These are phyloP conservation scores for Nicotiana benthamiana DNA, from an alignment of 257 asterid species.

Conservation along the genomic window DNA sequence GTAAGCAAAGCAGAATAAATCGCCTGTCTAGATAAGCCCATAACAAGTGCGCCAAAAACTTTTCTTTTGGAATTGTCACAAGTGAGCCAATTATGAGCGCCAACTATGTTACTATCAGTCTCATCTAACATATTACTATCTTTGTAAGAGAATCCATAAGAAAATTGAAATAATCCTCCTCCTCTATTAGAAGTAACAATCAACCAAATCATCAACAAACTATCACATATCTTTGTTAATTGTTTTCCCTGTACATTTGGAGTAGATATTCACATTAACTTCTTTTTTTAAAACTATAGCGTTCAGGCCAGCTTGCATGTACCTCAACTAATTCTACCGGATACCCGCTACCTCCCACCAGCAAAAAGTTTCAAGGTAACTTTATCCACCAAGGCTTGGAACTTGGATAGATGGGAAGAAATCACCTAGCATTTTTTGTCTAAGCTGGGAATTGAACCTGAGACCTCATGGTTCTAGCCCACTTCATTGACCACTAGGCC, in stretches of 20 bases:
- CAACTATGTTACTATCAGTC: not conserved
- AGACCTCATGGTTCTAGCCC: too few relatives aligned
- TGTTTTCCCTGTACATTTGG: not conserved
- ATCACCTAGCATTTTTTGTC: too few relatives aligned
- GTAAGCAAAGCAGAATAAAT: not conserved
- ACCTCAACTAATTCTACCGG: too few relatives aligned
- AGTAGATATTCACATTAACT: not conserved
- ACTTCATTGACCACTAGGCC: too few relatives aligned
- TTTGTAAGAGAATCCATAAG: not conserved
- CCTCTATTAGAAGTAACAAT: not conserved
- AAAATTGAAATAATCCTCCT: not conserved
- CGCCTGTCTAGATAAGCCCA: not conserved
- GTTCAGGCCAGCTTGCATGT: too few relatives aligned
- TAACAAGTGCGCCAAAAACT: not conserved
- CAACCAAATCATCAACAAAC: not conserved
- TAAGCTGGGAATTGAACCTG: too few relatives aligned
- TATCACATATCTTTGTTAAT: not conserved
- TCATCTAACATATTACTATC: not conserved
- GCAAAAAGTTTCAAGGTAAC: too few relatives aligned
- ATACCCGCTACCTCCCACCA: too few relatives aligned
- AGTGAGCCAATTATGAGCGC: not conserved
- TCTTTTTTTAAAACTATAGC: too few relatives aligned
- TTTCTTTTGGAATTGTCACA: not conserved
- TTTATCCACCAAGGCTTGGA: too few relatives aligned
- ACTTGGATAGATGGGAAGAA: too few relatives aligned